A percentile compares a stretch with the other conserved stretches of the same genome.
These are phyloP conservation scores for Aspergillus melleus DNA, from an alignment of 2,329 filamentous ascomycete genomes.

Conservation along the genomic window DNA sequence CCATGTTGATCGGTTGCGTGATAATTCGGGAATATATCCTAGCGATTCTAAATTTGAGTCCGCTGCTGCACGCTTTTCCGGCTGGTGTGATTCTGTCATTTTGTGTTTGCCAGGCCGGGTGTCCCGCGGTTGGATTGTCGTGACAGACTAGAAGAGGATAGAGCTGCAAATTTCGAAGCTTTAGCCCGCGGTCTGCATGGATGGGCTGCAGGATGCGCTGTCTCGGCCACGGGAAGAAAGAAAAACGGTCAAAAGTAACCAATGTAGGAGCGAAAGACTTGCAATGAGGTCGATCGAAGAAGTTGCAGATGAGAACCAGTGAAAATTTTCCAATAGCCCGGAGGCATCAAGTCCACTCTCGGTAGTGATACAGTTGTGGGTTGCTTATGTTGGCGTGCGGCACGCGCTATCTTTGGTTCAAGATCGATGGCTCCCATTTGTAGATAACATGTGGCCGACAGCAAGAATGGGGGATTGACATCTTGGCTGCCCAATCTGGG, in stretches of 20 bases:
- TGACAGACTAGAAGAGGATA: background rate
- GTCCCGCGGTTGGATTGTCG: background rate
- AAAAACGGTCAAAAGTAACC: background rate
- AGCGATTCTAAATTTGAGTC: slow-evolving; percentile 18
- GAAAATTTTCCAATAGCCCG: background rate
- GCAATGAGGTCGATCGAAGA: background rate
- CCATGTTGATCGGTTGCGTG: slow-evolving; percentile 24
- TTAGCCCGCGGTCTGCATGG: background rate
- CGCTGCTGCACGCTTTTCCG: slow-evolving; percentile 1
- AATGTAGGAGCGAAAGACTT: background rate
- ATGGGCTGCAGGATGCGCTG: background rate
- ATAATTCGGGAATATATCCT: slow-evolving; percentile 22
- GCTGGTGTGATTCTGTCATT: background rate
- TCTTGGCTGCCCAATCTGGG: background rate
- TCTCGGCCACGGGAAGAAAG: background rate
- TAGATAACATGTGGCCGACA: background rate
- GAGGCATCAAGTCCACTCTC: background rate
- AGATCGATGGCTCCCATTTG: background rate
- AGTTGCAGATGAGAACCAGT: background rate
- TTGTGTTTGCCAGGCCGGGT: background rate
- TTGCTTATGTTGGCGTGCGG: background rate
- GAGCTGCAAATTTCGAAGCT: background rate
- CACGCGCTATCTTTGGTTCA: background rate
- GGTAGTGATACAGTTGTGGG: background rate
- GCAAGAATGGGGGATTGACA: background rate